Conservation (phyloP, 2,329 filamentous ascomycete genomes). For the Colletotrichum sp. region DNA sequence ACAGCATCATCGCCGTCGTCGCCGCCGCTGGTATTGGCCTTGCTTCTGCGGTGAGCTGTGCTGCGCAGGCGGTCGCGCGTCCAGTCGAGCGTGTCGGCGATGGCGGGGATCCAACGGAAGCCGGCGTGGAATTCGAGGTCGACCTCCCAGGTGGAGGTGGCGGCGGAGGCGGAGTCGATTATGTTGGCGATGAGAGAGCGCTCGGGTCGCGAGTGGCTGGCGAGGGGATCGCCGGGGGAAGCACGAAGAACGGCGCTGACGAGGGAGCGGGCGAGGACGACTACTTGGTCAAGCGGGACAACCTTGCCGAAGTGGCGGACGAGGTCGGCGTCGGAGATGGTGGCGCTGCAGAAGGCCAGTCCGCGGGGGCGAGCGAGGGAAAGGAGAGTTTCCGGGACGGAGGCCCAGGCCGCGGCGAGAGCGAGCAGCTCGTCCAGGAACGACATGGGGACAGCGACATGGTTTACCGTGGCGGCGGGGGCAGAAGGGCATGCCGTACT, state of each 20-base stretch:
- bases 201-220: background rate
- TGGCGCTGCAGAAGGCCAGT: background rate
- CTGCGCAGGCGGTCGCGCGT: background rate
- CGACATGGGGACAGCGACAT: background rate
- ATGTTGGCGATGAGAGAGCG: background rate
- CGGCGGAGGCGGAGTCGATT: background rate
- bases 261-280: background rate
- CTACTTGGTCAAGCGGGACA: background rate
- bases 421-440: background rate
- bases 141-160: background rate
- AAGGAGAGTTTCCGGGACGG: background rate
- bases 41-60: background rate
- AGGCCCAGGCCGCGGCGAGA: conserved; percentile 1
- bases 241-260: background rate
- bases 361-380: background rate
- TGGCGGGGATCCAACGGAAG: background rate
- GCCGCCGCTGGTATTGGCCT: background rate
- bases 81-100: background rate
- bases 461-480: background rate
- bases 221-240: background rate
- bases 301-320: background rate
- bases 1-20: background rate
- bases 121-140: background rate
- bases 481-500: background rate
- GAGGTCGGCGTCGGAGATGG: background rate